Conservation (phyloP, 768 basidiomycete species). For the Lactarius vividus region DNA sequence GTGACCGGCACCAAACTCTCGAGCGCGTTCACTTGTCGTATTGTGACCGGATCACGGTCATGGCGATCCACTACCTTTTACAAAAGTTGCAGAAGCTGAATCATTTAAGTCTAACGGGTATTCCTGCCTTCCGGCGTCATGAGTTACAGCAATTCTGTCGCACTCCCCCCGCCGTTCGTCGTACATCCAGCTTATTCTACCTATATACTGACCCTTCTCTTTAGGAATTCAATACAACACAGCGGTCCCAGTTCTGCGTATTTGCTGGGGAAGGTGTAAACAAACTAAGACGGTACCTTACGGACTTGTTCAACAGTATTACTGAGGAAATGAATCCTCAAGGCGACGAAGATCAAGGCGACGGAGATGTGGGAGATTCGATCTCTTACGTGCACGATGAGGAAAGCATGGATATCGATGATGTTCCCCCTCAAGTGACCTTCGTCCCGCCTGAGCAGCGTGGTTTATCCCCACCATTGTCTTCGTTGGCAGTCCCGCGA, state of each 20-base stretch:
- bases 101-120: slow-evolving; percentile 97
- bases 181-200: slow-evolving; percentile 3
- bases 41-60: slow-evolving; percentile 91
- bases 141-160: slow-evolving; percentile 91
- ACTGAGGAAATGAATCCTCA: slow-evolving; percentile 54
- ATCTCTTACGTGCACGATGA: slow-evolving; percentile 43
- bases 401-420: slow-evolving; percentile 35
- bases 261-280: slow-evolving; percentile 91
- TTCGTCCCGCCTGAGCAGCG: slow-evolving; percentile 20
- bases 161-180: slow-evolving; percentile 74
- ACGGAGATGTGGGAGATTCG: slow-evolving; percentile 60
- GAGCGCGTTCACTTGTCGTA: slow-evolving; percentile 97
- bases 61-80: slow-evolving; percentile 87
- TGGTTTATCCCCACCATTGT: background rate
- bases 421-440: slow-evolving; percentile 33
- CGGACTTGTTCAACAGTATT: slow-evolving; percentile 70
- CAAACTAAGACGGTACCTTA: slow-evolving; percentile 77
- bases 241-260: slow-evolving; percentile 91
- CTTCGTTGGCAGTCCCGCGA: slow-evolving; percentile 6
- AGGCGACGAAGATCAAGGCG: slow-evolving; percentile 39
- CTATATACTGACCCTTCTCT: slow-evolving; percentile 8
- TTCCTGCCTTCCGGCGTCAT: slow-evolving; percentile 80
- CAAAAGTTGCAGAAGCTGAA: slow-evolving; percentile 87
- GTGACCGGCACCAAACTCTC: slow-evolving; percentile 78
- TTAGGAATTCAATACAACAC: slow-evolving; percentile 89